Evolutionary conservation across 192 early-diverging fungal genomes (phyloP).

Genomic region (Gryganskiella cystojenkinii): DNA sequence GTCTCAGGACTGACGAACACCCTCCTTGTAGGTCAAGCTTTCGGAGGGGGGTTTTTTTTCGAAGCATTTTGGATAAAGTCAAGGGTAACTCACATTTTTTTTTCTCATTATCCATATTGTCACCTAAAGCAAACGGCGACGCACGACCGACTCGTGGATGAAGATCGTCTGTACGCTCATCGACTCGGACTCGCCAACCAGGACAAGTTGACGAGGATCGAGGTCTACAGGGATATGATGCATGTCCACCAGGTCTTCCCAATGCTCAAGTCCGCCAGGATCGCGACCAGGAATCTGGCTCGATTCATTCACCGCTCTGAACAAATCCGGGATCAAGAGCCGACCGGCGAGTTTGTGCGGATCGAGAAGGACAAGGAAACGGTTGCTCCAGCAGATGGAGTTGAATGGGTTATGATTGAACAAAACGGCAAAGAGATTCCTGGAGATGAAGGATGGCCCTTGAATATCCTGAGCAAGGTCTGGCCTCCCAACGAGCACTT

Average conservation of each 20-base stretch:
- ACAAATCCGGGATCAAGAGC: conserved; percentile 5
- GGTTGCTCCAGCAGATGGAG: conserved; percentile 2
- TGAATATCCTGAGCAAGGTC: conserved; percentile 6
- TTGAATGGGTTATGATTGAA: conserved; percentile 34
- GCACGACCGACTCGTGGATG: conserved; percentile 38
- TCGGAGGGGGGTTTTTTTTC: no score
- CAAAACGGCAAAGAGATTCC: conserved; percentile 16
- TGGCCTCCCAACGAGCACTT: conserved; percentile 35
- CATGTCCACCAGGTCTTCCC: conserved; percentile 39
- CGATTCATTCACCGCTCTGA: conserved; percentile 30
- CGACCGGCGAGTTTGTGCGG: conserved; percentile 5
- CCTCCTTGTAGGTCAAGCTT: conserved; percentile 27
- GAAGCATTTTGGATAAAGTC: no score
- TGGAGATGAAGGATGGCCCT: conserved; percentile 35
- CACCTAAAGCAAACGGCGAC: conserved; percentile 30
- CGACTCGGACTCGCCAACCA: conserved; percentile 35
- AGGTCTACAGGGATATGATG: conserved; percentile 28
- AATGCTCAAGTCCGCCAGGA: neutral
- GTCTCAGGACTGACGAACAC: conserved; percentile 21
- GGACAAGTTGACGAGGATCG: conserved; percentile 12
- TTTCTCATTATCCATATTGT: neutral
- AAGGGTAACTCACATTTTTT: neutral
- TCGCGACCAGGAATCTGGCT: conserved; percentile 21
- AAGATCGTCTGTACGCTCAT: conserved; percentile 35
- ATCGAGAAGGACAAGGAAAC: conserved; percentile 11